Evolutionary conservation across 2,329 filamentous ascomycete genomes (phyloP).

Genomic region (Bipolaris zeicola): DNA sequence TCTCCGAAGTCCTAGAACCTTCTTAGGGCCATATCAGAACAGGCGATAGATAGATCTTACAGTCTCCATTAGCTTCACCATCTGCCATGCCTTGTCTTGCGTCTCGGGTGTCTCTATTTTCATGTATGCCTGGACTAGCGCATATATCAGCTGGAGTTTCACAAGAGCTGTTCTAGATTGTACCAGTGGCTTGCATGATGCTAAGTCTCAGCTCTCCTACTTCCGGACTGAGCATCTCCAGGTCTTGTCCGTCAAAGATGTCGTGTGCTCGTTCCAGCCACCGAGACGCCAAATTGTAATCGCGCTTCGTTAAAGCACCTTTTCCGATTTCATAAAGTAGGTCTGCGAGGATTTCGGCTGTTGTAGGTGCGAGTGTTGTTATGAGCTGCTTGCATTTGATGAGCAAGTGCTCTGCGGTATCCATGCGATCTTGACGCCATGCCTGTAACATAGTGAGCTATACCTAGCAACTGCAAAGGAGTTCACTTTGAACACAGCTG

Average conservation of each 20-base stretch:
- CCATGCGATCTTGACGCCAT: slow-evolving; percentile 73
- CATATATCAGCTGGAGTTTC: slow-evolving; percentile 11
- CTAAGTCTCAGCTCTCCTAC: slow-evolving; percentile 68
- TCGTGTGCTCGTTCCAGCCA: slow-evolving; percentile 76
- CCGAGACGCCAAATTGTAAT: slow-evolving; percentile 63
- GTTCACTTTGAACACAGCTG: background rate
- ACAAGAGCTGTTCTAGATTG: background rate
- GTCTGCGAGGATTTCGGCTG: slow-evolving; percentile 68
- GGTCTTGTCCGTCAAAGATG: slow-evolving; percentile 61
- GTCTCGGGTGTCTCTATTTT: slow-evolving; percentile 53
- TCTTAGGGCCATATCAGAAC: background rate
- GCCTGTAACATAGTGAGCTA: slow-evolving; percentile 56
- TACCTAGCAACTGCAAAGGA: too few species aligned
- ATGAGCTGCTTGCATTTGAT: slow-evolving; percentile 57
- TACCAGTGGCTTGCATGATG: slow-evolving; percentile 63
- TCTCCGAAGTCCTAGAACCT: slow-evolving; percentile 60
- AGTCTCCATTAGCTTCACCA: slow-evolving; percentile 67
- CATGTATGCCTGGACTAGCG: slow-evolving; percentile 62
- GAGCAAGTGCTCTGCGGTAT: slow-evolving; percentile 81
- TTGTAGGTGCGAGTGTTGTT: slow-evolving; percentile 53
- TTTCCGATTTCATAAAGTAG: slow-evolving; percentile 75
- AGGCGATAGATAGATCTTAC: slow-evolving; percentile 16
- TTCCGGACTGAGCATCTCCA: slow-evolving; percentile 63
- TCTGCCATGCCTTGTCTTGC: slow-evolving; percentile 59
- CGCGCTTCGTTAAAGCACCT: slow-evolving; percentile 58